phyloP scores from a whole-genome alignment of 495 filamentous ascomycete genomes.

The Aspergillus ellipticus region DNA sequence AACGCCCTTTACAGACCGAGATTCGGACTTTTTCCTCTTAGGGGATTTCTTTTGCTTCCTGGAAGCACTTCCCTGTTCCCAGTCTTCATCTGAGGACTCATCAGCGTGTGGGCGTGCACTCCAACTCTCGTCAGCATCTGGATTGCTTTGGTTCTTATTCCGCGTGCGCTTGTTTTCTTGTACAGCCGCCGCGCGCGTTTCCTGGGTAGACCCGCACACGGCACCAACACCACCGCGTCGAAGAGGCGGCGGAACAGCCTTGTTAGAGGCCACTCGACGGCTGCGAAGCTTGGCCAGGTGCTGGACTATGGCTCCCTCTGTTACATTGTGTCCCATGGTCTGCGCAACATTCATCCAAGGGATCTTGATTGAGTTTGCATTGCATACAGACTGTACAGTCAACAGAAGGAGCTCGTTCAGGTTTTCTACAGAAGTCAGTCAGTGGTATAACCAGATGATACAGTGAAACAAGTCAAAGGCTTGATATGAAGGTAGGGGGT shows the following conservation, averaged over 20 bases:
- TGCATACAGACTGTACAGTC: slow-evolving; percentile 41
- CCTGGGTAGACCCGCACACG: slow-evolving; percentile 1
- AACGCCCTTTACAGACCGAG: not conserved
- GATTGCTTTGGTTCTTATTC: not conserved
- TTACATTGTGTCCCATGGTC: slow-evolving; percentile 33
- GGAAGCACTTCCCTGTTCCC: slow-evolving; percentile 5
- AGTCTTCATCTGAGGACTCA: slow-evolving; percentile 22
- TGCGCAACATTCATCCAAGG: slow-evolving; percentile 38
- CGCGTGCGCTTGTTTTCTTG: not conserved
- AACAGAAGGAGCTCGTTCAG: slow-evolving; percentile 41
- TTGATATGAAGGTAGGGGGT: slow-evolving; percentile 3
- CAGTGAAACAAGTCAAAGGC: not conserved
- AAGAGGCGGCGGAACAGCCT: slow-evolving; percentile 40
- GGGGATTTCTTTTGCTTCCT: slow-evolving; percentile 3
- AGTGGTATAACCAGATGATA: not conserved
- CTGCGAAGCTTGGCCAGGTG: slow-evolving; percentile 45
- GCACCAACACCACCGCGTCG: slow-evolving; percentile 22
- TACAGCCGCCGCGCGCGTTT: not conserved
- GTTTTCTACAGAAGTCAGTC: slow-evolving; percentile 28
- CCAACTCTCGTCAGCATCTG: not conserved
- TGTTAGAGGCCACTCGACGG: slow-evolving; percentile 25
- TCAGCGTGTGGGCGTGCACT: slow-evolving; percentile 15
- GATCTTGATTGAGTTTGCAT: slow-evolving; percentile 28
- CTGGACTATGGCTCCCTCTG: slow-evolving; percentile 45
- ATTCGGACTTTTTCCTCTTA: not conserved